Base-by-base conservation (phyloP, 768 basidiomycete species). In the Pluteus cervinus region DNA sequence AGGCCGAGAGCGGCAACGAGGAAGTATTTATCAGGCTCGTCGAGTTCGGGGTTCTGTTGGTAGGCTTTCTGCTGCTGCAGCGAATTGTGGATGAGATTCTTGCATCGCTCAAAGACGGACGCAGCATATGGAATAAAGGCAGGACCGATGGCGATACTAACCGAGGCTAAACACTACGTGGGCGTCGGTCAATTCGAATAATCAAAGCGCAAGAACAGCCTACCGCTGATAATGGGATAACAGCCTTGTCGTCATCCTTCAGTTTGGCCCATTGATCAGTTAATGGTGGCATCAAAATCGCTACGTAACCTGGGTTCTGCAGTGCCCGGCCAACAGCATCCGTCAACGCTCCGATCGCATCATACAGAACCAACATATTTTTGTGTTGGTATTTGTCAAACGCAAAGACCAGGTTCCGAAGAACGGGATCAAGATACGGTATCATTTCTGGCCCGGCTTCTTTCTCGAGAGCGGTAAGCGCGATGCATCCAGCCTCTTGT, bases 331-430 rank as follows among this genome's bases (percentile, higher is more conserved):
- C 93, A 26, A 99, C 94, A 3, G 93, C 90, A 53, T 99, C 94
- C 5, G 94, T 96, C 24, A 99, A 70, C 1, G 96, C 98, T 5
- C 96, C 96, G 29, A 99, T 86, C 15, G 94, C 94, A 52, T 99
- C 94, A 54, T 98, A 98, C 24, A 99, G 66, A 42, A 98, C 98
- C 47, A 99, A 76, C 76, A 97, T 84, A 57, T 99, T 99, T 73
- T 98, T 98, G 62, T 96, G 92, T 56, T 99, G 94, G 60, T 99
- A 99, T 63, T 94, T 96, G 40, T 86, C 78, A 61, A 98, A 99
- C 2, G 94, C 96, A 46, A 89, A 80, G 23, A 98, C 93, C 37
- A 99, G 71, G 60, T 97, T 97, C 37, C 86, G 81, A 40, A 99
- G 68, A 38, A 99, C 88, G 3, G 93, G 92, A 50, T 93, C 91